Percentiles rank a stretch among this genome's conserved stretches.
Evolutionary conservation across 768 basidiomycete genomes (phyloP).

Genomic region (Lanmaoa pseudosensibilis): DNA sequence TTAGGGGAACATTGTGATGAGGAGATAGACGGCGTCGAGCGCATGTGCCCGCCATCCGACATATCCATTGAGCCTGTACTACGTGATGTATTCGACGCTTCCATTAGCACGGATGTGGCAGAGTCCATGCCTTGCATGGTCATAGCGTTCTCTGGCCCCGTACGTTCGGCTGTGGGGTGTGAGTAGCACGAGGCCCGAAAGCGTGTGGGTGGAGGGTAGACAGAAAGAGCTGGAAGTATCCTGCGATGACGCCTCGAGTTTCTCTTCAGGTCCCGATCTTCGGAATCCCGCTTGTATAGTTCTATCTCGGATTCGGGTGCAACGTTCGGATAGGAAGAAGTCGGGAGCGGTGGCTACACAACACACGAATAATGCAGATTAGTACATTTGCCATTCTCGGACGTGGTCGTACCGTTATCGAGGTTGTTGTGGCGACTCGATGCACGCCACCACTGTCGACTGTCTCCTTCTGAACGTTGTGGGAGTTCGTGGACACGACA

Average conservation of each 20-base stretch:
- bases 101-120: constrained; percentile 23
- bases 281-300: constrained; percentile 9
- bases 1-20: constrained; percentile 30
- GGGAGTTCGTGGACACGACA: constrained; percentile 4
- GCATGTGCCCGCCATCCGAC: constrained; percentile 14
- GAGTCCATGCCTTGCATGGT: constrained; percentile 19
- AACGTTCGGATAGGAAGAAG: constrained; percentile 18
- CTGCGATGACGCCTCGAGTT: constrained; percentile 18
- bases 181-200: constrained; percentile 15
- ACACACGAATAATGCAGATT: constrained; percentile 13
- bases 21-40: constrained; percentile 23
- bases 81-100: constrained; percentile 19
- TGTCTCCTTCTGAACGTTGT: constrained; percentile 15
- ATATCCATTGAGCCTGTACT: constrained; percentile 21
- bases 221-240: constrained; percentile 24
- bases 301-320: constrained; percentile 9
- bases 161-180: constrained; percentile 6
- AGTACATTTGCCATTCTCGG: constrained; percentile 21
- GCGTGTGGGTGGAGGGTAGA: constrained; percentile 14
- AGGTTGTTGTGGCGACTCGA: constrained; percentile 28
- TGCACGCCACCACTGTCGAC: constrained; percentile 18
- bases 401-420: constrained; percentile 30
- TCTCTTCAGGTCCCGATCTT: constrained; percentile 14
- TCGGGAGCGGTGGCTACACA: constrained; percentile 24
- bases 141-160: not conserved